Evolutionary conservation across 2,329 filamentous ascomycete genomes (phyloP).

Genomic region (Talaromyces albobiverticillius): DNA sequence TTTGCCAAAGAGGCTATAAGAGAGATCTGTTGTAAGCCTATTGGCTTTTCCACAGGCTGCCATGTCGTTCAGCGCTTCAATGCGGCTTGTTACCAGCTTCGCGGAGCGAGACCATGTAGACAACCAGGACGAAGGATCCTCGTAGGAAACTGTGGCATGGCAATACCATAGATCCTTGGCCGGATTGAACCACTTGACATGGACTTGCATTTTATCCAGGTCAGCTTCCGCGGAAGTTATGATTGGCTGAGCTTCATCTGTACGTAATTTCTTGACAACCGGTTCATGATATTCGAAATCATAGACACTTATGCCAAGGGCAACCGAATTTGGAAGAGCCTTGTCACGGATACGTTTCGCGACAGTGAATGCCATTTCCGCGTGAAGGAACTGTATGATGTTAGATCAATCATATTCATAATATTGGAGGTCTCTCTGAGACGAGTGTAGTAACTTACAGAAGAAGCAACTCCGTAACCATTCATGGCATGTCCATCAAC

Average conservation of each 20-base stretch:
- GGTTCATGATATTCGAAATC: background rate
- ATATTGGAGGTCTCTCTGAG: too few relatives aligned
- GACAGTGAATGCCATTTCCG: slow-evolving; percentile 23
- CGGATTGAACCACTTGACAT: background rate
- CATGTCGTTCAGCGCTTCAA: slow-evolving; percentile 19
- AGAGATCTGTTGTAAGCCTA: slow-evolving; percentile 22
- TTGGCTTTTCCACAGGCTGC: slow-evolving; percentile 1
- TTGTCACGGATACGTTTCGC: slow-evolving; percentile 8
- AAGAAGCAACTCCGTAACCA: slow-evolving; percentile 1
- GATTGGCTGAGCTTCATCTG: background rate
- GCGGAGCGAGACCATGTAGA: slow-evolving; percentile 16
- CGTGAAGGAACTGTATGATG: slow-evolving; percentile 9
- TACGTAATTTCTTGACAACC: background rate
- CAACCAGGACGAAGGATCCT: slow-evolving; percentile 21
- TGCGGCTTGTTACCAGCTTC: slow-evolving; percentile 15
- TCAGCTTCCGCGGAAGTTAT: background rate
- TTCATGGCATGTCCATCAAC: slow-evolving; percentile 19
- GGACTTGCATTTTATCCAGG: background rate
- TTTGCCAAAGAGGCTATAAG: slow-evolving; percentile 33
- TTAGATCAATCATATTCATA: background rate
- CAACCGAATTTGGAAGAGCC: background rate
- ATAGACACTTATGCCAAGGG: background rate
- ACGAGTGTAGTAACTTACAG: background rate
- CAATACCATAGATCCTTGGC: background rate
- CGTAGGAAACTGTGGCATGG: slow-evolving; percentile 16